Evolutionary conservation across 805 yeast species (phyloP).

Genomic region (Wickerhamomyces sydowiorum): DNA sequence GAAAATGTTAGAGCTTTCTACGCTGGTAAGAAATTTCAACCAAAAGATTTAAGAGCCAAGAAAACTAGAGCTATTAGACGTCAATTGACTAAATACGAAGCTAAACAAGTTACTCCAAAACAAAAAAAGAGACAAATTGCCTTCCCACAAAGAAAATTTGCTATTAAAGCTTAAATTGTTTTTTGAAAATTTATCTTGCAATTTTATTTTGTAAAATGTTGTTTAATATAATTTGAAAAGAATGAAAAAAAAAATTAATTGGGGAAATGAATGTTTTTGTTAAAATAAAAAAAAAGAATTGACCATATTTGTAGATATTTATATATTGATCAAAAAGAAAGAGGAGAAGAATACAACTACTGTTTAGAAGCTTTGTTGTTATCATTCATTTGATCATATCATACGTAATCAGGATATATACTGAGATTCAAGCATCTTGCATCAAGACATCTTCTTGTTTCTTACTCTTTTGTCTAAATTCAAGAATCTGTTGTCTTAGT

Average conservation of each 20-base stretch:
- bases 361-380: too few relatives aligned
- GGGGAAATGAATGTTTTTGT: background rate
- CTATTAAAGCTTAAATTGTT: slow-evolving; percentile 91
- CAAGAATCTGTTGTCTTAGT: slow-evolving; percentile 53
- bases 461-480: slow-evolving; percentile 26
- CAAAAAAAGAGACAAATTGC: slow-evolving; percentile 89
- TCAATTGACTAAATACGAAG: slow-evolving; percentile 85
- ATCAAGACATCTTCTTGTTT: slow-evolving; percentile 11
- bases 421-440: slow-evolving; percentile 7
- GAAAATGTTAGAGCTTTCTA: slow-evolving; percentile 90
- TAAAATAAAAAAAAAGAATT: too few relatives aligned
- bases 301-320: background rate
- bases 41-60: slow-evolving; percentile 99
- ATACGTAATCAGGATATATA: too few relatives aligned
- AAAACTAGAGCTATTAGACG: slow-evolving; percentile 99
- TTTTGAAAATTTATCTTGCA: too few relatives aligned
- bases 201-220: too few relatives aligned
- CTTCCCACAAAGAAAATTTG: slow-evolving; percentile 98
- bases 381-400: too few relatives aligned
- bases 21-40: slow-evolving; percentile 91
- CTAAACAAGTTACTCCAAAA: slow-evolving; percentile 75
- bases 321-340: too few relatives aligned
- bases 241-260: too few relatives aligned
- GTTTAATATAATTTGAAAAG: too few relatives aligned
- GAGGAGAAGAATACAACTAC: too few relatives aligned